These are phyloP conservation scores for Arthrinium phaeospermum DNA, from an alignment of 2,329 filamentous ascomycete genomes.

Conservation along the genomic window DNA sequence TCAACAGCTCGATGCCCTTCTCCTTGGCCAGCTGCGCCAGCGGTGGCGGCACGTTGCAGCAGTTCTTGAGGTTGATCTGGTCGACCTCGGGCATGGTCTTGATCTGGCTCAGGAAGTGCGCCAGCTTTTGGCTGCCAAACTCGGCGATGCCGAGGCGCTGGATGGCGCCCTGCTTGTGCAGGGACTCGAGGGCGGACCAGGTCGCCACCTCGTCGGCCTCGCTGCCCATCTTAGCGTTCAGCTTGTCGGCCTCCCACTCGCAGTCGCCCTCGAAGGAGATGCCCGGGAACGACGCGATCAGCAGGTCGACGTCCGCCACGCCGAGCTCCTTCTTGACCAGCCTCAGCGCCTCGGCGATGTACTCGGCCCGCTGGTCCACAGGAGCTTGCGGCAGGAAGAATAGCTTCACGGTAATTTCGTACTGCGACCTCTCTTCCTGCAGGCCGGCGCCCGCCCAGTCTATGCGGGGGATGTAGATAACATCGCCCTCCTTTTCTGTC, in stretches of 20 bases:
- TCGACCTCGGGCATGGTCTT: constrained; percentile 80
- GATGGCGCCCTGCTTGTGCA: constrained; percentile 75
- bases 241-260: constrained; percentile 74
- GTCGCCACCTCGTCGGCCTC: constrained; percentile 72
- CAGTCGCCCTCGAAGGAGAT: constrained; percentile 93
- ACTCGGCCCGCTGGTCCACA: constrained; percentile 66
- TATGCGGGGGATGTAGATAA: constrained; percentile 79
- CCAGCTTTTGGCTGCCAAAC: constrained; percentile 84
- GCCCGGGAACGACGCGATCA: constrained; percentile 92
- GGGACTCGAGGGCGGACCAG: constrained; percentile 74
- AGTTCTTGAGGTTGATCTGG: constrained; percentile 96
- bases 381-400: constrained; percentile 84
- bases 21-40: constrained; percentile 84
- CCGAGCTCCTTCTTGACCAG: constrained; percentile 82
- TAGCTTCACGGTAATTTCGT: constrained; percentile 94
- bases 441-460: constrained; percentile 75
- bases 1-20: constrained; percentile 83
- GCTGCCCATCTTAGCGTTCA: constrained; percentile 65
- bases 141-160: constrained; percentile 84
- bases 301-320: constrained; percentile 77
- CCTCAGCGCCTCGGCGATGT: constrained; percentile 79
- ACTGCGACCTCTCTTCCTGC: constrained; percentile 80
- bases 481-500: constrained; percentile 68
- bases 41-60: constrained; percentile 92
- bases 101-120: constrained; percentile 75